These are phyloP conservation scores for Grifola frondosa DNA, from an alignment of 1,284 basidiomycete genomes.

Conservation along the genomic window DNA sequence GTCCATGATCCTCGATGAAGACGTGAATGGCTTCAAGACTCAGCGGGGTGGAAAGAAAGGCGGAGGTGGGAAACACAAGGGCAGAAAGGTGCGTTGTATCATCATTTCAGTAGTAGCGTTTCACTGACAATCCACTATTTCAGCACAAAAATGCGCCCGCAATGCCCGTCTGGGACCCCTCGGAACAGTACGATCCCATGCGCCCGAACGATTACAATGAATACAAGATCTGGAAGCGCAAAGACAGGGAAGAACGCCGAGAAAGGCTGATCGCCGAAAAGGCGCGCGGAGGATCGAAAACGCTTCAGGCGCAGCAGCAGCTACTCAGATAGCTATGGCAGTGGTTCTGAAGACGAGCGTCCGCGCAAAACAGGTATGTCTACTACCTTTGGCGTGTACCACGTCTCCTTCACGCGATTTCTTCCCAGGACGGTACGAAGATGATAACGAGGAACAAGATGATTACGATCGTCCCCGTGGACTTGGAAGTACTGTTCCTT, in stretches of 20 bases:
- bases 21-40: conserved; percentile 79
- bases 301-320: conserved; percentile 55
- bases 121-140: neutral
- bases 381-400: neutral
- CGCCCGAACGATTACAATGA: conserved; percentile 87
- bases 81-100: conserved; percentile 62
- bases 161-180: conserved; percentile 68
- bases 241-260: conserved; percentile 68
- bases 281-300: conserved; percentile 57
- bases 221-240: conserved; percentile 75
- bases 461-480: conserved; percentile 46
- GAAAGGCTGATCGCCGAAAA: conserved; percentile 57
- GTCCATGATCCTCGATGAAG: conserved; percentile 83
- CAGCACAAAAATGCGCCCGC: conserved; percentile 63
- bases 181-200: conserved; percentile 75
- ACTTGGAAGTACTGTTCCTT: conserved; percentile 27
- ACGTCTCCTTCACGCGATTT: conserved; percentile 6
- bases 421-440: conserved; percentile 54
- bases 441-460: conserved; percentile 48
- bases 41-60: conserved; percentile 49
- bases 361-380: conserved; percentile 68
- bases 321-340: conserved; percentile 65
- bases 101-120: too few species aligned
- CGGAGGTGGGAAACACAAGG: conserved; percentile 48
- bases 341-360: conserved; percentile 65